A percentile compares a stretch with the other conserved stretches of the same genome.
Evolutionary conservation across 441 rosid genomes (phyloP).

Genomic region (Euphorbia neoarborescens): DNA sequence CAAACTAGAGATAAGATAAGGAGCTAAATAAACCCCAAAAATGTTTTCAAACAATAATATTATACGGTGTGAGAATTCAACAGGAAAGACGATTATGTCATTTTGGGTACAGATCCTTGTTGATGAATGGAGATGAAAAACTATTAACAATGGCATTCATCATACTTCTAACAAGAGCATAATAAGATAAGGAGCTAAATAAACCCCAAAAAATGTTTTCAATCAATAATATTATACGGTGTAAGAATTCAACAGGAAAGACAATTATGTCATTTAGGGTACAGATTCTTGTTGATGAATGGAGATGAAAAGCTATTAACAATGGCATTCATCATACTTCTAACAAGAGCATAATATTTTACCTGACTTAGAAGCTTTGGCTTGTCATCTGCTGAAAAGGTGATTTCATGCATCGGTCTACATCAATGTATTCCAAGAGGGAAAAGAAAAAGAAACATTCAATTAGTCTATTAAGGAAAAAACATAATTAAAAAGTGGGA

Average conservation of each 20-base stretch:
- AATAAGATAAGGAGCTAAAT: background rate
- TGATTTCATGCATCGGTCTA: constrained; percentile 94
- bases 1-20: background rate
- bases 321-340: background rate
- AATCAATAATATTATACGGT: background rate
- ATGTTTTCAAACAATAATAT: background rate
- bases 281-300: background rate
- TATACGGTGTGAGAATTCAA: background rate
- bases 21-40: background rate
- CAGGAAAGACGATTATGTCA: constrained; percentile 3
- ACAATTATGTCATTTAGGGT: background rate
- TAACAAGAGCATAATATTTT: constrained; percentile 15
- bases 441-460: constrained; percentile 1
- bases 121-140: constrained; percentile 2
- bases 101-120: background rate
- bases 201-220: background rate
- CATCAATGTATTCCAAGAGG: constrained; percentile 21
- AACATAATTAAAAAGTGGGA: background rate
- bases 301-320: constrained; percentile 7
- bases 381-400: constrained; percentile 83
- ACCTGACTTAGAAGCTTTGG: constrained; percentile 95
- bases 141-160: constrained; percentile 4
- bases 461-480: constrained; percentile 2
- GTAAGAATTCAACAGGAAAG: background rate
- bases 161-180: constrained; percentile 11